Evolutionary conservation across 495 filamentous ascomycete species (phyloP).

Genomic region (Astrothelium macrocarpum): DNA sequence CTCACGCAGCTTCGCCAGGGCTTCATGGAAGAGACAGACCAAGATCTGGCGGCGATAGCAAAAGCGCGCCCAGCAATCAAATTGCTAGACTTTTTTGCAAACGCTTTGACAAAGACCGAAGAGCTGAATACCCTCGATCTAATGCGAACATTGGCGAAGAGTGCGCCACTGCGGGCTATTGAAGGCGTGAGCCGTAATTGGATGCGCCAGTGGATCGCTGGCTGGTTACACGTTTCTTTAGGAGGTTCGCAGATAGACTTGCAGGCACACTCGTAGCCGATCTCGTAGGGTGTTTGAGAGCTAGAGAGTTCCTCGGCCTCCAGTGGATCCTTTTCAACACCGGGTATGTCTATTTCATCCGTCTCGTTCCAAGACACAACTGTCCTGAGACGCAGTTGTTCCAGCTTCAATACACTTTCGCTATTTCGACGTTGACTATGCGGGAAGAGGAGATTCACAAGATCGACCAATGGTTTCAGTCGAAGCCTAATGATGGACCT

Average conservation of each 20-base stretch:
- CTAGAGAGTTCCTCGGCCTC: neutral
- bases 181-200: neutral
- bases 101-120: neutral
- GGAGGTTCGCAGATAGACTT: too few relatives aligned
- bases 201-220: neutral
- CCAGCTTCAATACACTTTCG: neutral
- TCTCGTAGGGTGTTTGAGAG: too few relatives aligned
- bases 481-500: neutral
- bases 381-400: neutral
- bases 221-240: neutral
- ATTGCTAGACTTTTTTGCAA: neutral
- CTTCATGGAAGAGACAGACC: neutral
- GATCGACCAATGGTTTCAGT: neutral
- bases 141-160: neutral
- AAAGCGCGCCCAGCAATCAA: neutral
- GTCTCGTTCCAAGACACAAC: neutral
- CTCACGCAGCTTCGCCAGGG: neutral
- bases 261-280: too few relatives aligned
- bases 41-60: neutral
- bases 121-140: neutral
- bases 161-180: neutral
- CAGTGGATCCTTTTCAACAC: neutral
- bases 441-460: neutral
- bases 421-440: neutral
- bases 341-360: neutral